Conservation (phyloP, 1,284 basidiomycete species). For the Ustilago lituana region DNA sequence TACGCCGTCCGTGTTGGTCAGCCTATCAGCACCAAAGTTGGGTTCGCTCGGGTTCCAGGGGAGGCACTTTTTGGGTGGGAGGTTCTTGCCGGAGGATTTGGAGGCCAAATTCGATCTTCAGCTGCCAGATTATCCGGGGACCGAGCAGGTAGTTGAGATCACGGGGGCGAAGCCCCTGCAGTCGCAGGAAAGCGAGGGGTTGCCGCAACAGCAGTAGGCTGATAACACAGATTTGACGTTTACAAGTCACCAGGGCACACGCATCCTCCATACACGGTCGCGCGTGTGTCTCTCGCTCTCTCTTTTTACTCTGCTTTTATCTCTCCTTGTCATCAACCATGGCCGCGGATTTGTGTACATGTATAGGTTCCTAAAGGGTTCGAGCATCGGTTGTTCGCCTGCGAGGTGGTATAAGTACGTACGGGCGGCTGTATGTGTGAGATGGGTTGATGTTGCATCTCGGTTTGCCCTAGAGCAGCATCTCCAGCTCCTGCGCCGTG, state of each 20-base stretch:
- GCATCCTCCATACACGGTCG: too few relatives aligned
- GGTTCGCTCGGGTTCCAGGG: conserved; percentile 77
- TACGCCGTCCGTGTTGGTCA: conserved; percentile 82
- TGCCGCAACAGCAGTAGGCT: neutral
- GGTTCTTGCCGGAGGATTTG: conserved; percentile 77
- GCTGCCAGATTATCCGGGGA: conserved; percentile 55
- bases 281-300: too few relatives aligned
- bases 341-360: too few relatives aligned
- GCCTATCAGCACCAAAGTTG: conserved; percentile 91
- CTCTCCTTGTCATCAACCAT: too few relatives aligned
- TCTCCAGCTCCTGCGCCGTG: conserved; percentile 4
- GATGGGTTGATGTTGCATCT: too few relatives aligned
- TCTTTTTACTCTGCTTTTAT: too few relatives aligned
- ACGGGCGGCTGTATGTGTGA: too few relatives aligned
- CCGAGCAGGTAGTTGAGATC: conserved; percentile 64
- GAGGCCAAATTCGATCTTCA: conserved; percentile 51
- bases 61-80: conserved; percentile 91
- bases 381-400: too few relatives aligned
- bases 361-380: too few relatives aligned
- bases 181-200: conserved; percentile 13
- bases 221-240: too few relatives aligned
- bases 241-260: too few relatives aligned
- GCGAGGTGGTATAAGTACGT: too few relatives aligned
- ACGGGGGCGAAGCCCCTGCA: conserved; percentile 48
- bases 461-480: conserved; percentile 16